These are phyloP conservation scores for Boletus rufocinnamomeus DNA, from an alignment of 768 basidiomycete genomes.

Conservation along the genomic window DNA sequence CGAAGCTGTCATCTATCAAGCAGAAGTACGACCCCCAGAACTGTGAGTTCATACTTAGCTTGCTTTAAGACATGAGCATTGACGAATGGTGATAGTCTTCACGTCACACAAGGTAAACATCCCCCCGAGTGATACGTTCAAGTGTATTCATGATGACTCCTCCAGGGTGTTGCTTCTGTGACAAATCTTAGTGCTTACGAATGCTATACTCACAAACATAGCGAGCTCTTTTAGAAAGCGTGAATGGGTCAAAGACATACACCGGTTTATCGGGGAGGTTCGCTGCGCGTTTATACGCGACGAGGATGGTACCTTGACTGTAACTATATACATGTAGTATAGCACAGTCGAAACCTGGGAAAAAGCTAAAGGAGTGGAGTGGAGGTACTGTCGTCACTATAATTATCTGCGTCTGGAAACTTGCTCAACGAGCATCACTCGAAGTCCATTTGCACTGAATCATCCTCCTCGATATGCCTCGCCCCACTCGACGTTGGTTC, in stretches of 20 bases:
- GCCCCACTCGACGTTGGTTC: background rate
- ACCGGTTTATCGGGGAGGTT: background rate
- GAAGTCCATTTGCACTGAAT: slow-evolving; percentile 11
- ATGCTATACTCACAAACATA: slow-evolving; percentile 4
- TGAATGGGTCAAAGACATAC: background rate
- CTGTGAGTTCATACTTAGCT: slow-evolving; percentile 10
- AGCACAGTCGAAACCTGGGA: background rate
- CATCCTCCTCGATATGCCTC: slow-evolving; percentile 3
- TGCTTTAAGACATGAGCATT: background rate
- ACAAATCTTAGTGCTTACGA: slow-evolving; percentile 3
- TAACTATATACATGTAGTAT: slow-evolving; percentile 7
- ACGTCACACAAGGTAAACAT: slow-evolving; percentile 20
- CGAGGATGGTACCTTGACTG: background rate
- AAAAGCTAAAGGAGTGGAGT: slow-evolving; percentile 12
- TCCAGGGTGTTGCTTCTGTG: slow-evolving; percentile 8
- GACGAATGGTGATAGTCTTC: slow-evolving; percentile 15
- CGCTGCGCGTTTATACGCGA: background rate
- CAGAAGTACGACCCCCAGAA: slow-evolving; percentile 25
- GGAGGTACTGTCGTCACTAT: background rate
- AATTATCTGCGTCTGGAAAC: background rate
- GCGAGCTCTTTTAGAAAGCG: slow-evolving; percentile 1
- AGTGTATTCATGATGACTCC: background rate
- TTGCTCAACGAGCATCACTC: slow-evolving; percentile 11
- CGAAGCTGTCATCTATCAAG: slow-evolving; percentile 19
- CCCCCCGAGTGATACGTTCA: background rate